Evolutionary conservation across 441 rosid genomes (phyloP).

Genomic region (Euphorbia schlechtendalii): DNA sequence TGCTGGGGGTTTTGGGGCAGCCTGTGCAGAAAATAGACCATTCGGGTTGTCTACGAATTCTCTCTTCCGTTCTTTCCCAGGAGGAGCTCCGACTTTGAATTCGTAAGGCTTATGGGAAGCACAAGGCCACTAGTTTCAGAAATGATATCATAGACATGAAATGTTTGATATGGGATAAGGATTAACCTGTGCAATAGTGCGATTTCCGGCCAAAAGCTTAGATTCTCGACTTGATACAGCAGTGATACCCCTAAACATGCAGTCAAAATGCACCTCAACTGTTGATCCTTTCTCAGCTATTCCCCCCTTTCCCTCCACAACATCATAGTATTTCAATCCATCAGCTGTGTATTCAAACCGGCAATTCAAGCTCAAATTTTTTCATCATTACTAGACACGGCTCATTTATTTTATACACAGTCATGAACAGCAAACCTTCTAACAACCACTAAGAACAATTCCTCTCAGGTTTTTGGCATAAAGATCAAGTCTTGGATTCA

Average conservation of each 20-base stretch:
- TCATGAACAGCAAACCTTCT: neutral
- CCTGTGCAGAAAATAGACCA: conserved; percentile 90
- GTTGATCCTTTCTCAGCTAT: conserved; percentile 70
- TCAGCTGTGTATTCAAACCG: conserved; percentile 42
- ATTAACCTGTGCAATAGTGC: conserved; percentile 65
- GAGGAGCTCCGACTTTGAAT: conserved; percentile 77
- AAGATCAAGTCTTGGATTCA: neutral
- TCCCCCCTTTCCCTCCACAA: conserved; percentile 75
- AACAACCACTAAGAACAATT: neutral
- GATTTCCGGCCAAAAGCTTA: conserved; percentile 88
- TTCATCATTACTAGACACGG: neutral
- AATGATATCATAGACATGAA: too few relatives aligned
- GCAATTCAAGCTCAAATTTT: neutral
- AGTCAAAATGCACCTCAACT: conserved; percentile 94
- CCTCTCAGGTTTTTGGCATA: neutral
- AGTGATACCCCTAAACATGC: conserved; percentile 68
- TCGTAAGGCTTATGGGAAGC: conserved; percentile 52
- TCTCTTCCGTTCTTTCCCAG: conserved; percentile 81
- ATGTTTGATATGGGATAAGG: neutral
- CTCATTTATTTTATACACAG: neutral
- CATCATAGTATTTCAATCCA: conserved; percentile 80
- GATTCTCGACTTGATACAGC: conserved; percentile 87
- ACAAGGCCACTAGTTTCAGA: neutral
- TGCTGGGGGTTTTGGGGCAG: conserved; percentile 90
- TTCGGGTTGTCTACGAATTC: conserved; percentile 87